Evolutionary conservation across 2,329 filamentous ascomycete genomes (phyloP).

Genomic region (Onygena corvina): DNA sequence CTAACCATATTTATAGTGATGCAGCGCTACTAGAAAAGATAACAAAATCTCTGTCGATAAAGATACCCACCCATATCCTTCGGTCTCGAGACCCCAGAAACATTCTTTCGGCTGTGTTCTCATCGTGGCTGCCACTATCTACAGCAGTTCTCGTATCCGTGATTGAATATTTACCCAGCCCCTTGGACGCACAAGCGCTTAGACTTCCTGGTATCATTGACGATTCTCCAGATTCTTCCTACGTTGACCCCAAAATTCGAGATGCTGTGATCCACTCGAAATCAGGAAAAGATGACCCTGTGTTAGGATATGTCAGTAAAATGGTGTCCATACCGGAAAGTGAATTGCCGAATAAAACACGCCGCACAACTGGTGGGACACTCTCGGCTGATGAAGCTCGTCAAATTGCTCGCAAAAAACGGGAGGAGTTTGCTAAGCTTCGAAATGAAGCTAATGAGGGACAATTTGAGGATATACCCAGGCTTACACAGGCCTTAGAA

Average conservation of each 20-base stretch:
- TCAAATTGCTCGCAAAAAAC: conserved; percentile 75
- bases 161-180: conserved; percentile 81
- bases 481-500: conserved; percentile 50
- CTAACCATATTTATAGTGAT: conserved; percentile 46
- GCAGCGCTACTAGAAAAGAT: conserved; percentile 79
- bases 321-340: conserved; percentile 94
- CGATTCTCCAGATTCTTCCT: conserved; percentile 61
- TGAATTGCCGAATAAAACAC: conserved; percentile 72
- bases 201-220: conserved; percentile 69
- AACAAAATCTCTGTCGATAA: conserved; percentile 77
- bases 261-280: conserved; percentile 77
- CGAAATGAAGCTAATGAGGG: conserved; percentile 47
- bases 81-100: conserved; percentile 73
- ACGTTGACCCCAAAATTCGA: conserved; percentile 56
- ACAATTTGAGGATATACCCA: conserved; percentile 40
- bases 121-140: conserved; percentile 82
- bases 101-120: conserved; percentile 74
- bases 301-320: conserved; percentile 93
- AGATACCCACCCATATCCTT: conserved; percentile 68
- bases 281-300: conserved; percentile 55
- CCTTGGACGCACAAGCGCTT: conserved; percentile 63
- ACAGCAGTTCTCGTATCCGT: conserved; percentile 88
- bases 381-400: conserved; percentile 82
- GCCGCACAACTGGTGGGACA: conserved; percentile 47
- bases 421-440: conserved; percentile 73